phyloP scores from a whole-genome alignment of 192 early-diverging fungal species.

The Spizellomyces punctatus region DNA sequence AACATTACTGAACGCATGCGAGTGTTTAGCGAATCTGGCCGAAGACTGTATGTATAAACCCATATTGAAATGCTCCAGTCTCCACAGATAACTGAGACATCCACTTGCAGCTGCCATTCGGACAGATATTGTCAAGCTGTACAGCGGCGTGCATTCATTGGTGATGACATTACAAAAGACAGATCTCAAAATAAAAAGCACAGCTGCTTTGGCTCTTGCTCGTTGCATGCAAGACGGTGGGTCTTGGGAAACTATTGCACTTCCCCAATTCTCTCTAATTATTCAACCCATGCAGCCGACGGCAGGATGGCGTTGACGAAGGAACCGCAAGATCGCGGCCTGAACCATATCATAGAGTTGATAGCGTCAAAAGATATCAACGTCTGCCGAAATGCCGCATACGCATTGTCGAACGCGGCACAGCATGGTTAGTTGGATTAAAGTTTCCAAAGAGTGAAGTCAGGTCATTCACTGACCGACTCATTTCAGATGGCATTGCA shows the following conservation, averaged over 20 bases:
- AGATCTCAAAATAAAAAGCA: constrained; percentile 29
- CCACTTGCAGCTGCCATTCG: constrained; percentile 26
- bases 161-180: constrained; percentile 31
- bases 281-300: constrained; percentile 30
- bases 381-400: constrained; percentile 55
- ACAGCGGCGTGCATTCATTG: constrained; percentile 30
- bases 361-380: constrained; percentile 45
- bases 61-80: constrained; percentile 9
- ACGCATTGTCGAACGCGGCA: constrained; percentile 49
- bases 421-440: constrained; percentile 37
- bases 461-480: not conserved
- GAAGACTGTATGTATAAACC: constrained; percentile 50
- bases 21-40: constrained; percentile 53
- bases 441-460: not conserved
- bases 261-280: not conserved
- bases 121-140: constrained; percentile 32
- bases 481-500: constrained; percentile 44
- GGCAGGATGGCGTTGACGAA: constrained; percentile 36
- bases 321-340: constrained; percentile 32
- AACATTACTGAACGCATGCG: constrained; percentile 49
- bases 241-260: not conserved
- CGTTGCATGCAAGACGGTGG: constrained; percentile 39
- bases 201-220: constrained; percentile 29
- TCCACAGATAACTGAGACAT: not conserved
- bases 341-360: constrained; percentile 45